Evolutionary conservation across 371 early-diverging fungal species (phyloP).

Genomic region (Phascolomyces articulosus): DNA sequence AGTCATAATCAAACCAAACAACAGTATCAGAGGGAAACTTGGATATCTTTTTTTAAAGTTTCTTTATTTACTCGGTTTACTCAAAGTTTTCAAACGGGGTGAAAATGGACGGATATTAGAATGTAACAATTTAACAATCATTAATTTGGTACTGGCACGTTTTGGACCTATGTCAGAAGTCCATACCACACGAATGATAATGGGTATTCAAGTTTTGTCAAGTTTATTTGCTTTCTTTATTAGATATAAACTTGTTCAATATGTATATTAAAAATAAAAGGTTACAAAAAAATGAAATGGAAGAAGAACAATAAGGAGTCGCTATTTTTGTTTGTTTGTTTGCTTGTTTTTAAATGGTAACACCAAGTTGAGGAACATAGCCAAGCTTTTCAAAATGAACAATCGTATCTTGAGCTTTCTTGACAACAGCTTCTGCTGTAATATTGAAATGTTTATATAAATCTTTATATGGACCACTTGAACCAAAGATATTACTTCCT

Average conservation of each 20-base stretch:
- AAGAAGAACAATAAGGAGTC: no score
- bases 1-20: slow-evolving; percentile 24
- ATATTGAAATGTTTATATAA: slow-evolving; percentile 86
- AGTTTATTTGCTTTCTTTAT: slow-evolving; percentile 77
- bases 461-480: slow-evolving; percentile 71
- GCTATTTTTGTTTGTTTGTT: background rate
- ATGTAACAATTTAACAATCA: slow-evolving; percentile 89
- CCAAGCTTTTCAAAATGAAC: slow-evolving; percentile 69
- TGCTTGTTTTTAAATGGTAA: slow-evolving; percentile 22
- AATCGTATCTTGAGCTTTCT: slow-evolving; percentile 77
- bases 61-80: slow-evolving; percentile 40
- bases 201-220: slow-evolving; percentile 64
- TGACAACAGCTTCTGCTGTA: slow-evolving; percentile 72
- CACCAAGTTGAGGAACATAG: slow-evolving; percentile 44
- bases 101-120: slow-evolving; percentile 52
- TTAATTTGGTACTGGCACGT: slow-evolving; percentile 85
- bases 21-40: slow-evolving; percentile 38
- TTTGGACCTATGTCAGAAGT: slow-evolving; percentile 79
- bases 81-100: slow-evolving; percentile 63
- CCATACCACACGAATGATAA: slow-evolving; percentile 58
- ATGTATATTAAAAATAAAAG: slow-evolving; percentile 60
- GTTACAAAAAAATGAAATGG: background rate
- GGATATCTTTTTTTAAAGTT: slow-evolving; percentile 41
- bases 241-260: slow-evolving; percentile 74
- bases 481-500: slow-evolving; percentile 4